A percentile compares a stretch with the other conserved stretches of the same genome.
Conservation (phyloP, 176 grass and related monocot genomes). For the Olyra latifolia region DNA sequence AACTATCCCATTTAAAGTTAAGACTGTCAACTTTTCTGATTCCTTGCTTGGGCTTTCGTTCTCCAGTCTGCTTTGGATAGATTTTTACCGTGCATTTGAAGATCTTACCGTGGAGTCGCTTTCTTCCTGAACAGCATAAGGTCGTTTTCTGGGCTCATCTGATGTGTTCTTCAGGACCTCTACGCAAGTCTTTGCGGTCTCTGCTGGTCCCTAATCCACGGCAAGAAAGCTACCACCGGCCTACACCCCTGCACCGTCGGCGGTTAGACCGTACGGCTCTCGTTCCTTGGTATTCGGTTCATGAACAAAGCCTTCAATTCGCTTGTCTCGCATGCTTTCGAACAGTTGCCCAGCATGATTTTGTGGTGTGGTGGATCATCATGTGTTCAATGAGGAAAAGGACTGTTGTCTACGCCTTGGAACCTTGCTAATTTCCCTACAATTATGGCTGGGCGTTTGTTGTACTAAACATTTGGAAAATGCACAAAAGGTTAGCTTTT, state of each 20-base stretch:
- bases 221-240: slow-evolving; percentile 44
- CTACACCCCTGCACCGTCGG: slow-evolving; percentile 33
- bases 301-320: slow-evolving; percentile 36
- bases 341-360: slow-evolving; percentile 37
- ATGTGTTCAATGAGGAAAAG: slow-evolving; percentile 49
- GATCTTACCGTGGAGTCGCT: slow-evolving; percentile 24
- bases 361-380: slow-evolving; percentile 39
- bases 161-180: slow-evolving; percentile 27
- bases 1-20: neutral
- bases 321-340: slow-evolving; percentile 11
- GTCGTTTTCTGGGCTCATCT: slow-evolving; percentile 37
- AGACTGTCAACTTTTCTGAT: slow-evolving; percentile 19
- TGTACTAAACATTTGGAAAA: slow-evolving; percentile 27
- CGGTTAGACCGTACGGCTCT: slow-evolving; percentile 23
- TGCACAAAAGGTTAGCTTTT: slow-evolving; percentile 28
- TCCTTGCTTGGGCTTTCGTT: slow-evolving; percentile 29
- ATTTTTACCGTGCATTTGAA: slow-evolving; percentile 20
- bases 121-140: slow-evolving; percentile 36
- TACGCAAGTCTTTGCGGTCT: slow-evolving; percentile 15
- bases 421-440: slow-evolving; percentile 25
- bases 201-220: slow-evolving; percentile 41
- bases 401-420: slow-evolving; percentile 39
- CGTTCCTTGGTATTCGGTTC: slow-evolving; percentile 45
- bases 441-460: slow-evolving; percentile 33
- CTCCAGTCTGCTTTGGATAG: slow-evolving; percentile 14